A percentile compares a stretch with the other conserved stretches of the same genome.
These are phyloP conservation scores for Paramyrothecium sp. DNA, from an alignment of 2,329 filamentous ascomycete species.

Conservation along the genomic window DNA sequence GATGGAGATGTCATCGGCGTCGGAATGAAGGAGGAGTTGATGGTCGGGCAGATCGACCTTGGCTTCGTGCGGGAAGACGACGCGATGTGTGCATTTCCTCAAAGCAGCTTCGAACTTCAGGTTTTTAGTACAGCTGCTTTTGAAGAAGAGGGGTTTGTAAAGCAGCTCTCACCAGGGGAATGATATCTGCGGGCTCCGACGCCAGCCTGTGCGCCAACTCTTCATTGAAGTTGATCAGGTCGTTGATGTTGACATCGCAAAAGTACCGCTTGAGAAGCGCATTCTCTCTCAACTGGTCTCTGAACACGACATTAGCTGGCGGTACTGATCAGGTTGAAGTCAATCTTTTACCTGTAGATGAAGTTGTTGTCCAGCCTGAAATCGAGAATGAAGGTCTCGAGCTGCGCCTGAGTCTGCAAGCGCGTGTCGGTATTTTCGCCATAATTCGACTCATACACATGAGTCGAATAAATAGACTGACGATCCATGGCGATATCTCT, in stretches of 20 bases:
- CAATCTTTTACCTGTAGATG: constrained; percentile 76
- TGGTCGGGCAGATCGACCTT: constrained; percentile 77
- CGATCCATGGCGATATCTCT: constrained; percentile 66
- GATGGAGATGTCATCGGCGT: constrained; percentile 86
- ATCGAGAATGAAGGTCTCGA: constrained; percentile 89
- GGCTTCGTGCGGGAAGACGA: constrained; percentile 77
- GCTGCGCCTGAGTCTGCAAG: constrained; percentile 70
- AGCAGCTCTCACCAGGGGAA: constrained; percentile 68
- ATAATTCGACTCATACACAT: constrained; percentile 69
- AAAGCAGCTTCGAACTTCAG: constrained; percentile 84
- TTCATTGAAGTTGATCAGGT: constrained; percentile 94
- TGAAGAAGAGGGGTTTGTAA: constrained; percentile 5
- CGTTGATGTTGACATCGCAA: constrained; percentile 93
- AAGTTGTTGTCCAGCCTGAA: constrained; percentile 94
- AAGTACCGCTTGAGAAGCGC: constrained; percentile 91
- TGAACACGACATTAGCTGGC: constrained; percentile 32
- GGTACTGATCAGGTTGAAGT: no score
- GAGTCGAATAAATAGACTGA: constrained; percentile 82
- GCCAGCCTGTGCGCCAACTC: constrained; percentile 87
- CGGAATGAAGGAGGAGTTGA: constrained; percentile 92
- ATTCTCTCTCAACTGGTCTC: constrained; percentile 95
- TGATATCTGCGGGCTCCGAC: constrained; percentile 87
- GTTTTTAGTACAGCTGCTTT: background rate
- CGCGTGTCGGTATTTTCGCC: constrained; percentile 68
- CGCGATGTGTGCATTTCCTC: constrained; percentile 87